Conservation (phyloP, 2,329 filamentous ascomycete genomes). For the Exophiala oligosperma region DNA sequence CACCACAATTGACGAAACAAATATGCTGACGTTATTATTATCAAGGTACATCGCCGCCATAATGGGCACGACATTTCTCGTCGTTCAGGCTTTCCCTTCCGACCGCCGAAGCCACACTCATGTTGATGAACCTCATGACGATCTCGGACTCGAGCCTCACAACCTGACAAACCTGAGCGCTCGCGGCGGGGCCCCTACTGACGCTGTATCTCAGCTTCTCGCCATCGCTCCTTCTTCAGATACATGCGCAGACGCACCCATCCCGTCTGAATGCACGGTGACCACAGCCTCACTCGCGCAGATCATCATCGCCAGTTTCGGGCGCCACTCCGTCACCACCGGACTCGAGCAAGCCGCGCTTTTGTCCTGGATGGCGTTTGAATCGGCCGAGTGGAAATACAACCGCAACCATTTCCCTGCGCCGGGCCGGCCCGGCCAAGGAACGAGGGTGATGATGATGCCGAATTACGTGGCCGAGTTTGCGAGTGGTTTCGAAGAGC, state of each 20-base stretch:
- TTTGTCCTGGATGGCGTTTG: conserved; percentile 69
- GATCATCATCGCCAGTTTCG: conserved; percentile 58
- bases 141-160: too few species aligned
- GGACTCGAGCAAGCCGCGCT: conserved; percentile 67
- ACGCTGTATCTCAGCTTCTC: conserved; percentile 21
- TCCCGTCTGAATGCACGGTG: conserved; percentile 21
- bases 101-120: background rate
- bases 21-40: too few species aligned
- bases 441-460: conserved; percentile 68
- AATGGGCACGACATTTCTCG: too few species aligned
- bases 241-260: conserved; percentile 14
- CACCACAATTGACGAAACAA: too few species aligned
- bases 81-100: too few species aligned
- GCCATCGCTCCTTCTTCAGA: conserved; percentile 22
- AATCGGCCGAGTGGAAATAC: conserved; percentile 69
- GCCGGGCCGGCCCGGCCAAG: conserved; percentile 62
- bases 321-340: conserved; percentile 55
- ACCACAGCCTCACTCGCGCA: conserved; percentile 12
- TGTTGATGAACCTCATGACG: too few species aligned
- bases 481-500: conserved; percentile 47
- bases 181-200: background rate
- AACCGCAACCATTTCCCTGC: conserved; percentile 62
- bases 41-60: too few species aligned
- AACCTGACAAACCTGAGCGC: too few species aligned
- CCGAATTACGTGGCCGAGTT: conserved; percentile 57